Evolutionary conservation across 495 filamentous ascomycete species (phyloP), one percentile per base, ranked within the genome.

Genomic region (Aspergillus kassunensis): DNA sequence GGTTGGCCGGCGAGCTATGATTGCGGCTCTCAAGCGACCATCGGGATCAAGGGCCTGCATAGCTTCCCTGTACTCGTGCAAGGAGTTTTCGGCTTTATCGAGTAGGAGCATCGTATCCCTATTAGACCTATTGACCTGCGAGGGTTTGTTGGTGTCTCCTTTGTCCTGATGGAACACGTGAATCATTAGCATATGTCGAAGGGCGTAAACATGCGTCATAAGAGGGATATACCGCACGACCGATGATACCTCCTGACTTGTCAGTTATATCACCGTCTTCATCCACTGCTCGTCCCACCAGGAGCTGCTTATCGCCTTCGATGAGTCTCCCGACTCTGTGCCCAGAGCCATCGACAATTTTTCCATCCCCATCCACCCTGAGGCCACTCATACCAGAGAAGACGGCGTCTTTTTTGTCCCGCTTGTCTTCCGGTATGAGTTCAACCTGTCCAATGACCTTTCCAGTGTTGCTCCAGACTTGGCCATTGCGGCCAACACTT

Each of bases 11-110:
- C 83, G 87, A 60, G 85, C 80, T 74, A 91, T 90, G 37, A 89
- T 89, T 44, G 85, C 83, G 23, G 84, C 80, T n/a, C 84, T 77
- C 62, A 95, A 87, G 54, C 80, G 77, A 27, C 89, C 89, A 57
- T 92, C 87, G 0, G 90, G 89, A 56, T 95, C 90, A 5, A 93
- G 80, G 6, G 86, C 88, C 54, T 88, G 86, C 61, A 95, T 88
- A 29, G 84, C 76, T 50, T 87, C 89, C 67, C 91, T 88, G 67
- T 85, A 86, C 62, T 95, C 90, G 55, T 81, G 79, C 6, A 95
- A 78, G 63, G 90, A 87, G 52, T 81, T 79, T 49, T 80, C 80
- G 33, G 81, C 89, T 66, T 91, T 82, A 62, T 92, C 87, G 65
- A 95, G 85, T 19, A 93, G 72, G 0, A 90, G 90, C 51, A 82